Conservation (phyloP, 2,329 filamentous ascomycete species). For the Falciphora oryzae region DNA sequence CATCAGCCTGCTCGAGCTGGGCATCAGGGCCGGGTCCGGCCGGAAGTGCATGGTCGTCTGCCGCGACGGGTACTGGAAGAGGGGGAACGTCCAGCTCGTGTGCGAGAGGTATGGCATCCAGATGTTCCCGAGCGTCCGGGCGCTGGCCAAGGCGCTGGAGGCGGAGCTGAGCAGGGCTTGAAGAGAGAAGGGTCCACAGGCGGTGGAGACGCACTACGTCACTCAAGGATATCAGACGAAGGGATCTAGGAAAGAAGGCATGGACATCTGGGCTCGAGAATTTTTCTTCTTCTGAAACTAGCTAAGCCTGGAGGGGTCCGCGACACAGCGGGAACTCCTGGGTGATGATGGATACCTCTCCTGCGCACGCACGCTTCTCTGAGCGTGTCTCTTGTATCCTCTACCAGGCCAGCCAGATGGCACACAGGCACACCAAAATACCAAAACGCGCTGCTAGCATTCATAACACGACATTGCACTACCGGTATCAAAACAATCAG, state of each 20-base stretch:
- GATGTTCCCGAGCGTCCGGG: slow-evolving; percentile 35
- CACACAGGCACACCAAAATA: background rate
- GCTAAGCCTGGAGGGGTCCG: too few species aligned
- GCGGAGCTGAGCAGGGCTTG: background rate
- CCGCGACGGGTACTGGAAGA: slow-evolving; percentile 45
- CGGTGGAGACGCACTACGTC: background rate
- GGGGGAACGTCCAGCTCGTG: slow-evolving; percentile 55
- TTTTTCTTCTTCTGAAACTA: too few species aligned
- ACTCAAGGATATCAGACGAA: too few species aligned
- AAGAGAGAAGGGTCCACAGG: background rate
- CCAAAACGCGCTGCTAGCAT: background rate
- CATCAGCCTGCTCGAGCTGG: slow-evolving; percentile 48
- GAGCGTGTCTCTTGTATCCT: too few species aligned
- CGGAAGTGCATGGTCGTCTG: slow-evolving; percentile 48
- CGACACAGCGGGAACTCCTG: too few species aligned
- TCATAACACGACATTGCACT: background rate
- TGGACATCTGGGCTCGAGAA: too few species aligned
- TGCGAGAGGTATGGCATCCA: slow-evolving; percentile 42
- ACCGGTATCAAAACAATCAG: background rate
- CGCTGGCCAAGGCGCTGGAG: slow-evolving; percentile 23
- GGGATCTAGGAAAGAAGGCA: too few species aligned
- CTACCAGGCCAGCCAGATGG: too few species aligned
- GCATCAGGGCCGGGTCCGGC: slow-evolving; percentile 37
- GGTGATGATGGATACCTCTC: too few species aligned
- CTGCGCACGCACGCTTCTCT: too few species aligned